Evolutionary conservation across 768 basidiomycete genomes (phyloP).

Genomic region (Rhodotorula taiwanensis): DNA sequence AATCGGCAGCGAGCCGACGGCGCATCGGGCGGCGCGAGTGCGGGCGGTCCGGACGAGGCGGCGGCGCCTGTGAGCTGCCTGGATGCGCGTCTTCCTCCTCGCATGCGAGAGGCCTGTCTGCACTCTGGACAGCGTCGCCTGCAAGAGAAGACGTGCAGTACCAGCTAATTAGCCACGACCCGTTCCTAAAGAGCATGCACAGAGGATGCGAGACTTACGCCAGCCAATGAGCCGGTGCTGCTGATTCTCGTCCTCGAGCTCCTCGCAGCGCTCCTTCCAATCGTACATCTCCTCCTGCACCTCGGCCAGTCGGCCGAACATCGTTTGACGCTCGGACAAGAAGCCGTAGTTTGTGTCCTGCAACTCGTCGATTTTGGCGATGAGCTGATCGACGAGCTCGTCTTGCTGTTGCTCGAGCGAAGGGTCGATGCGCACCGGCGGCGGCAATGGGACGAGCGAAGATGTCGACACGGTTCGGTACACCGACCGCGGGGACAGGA

Average conservation of each 20-base stretch:
- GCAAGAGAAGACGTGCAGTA: too few relatives aligned
- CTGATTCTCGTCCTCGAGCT: conserved; percentile 12
- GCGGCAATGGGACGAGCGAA: conserved; percentile 4
- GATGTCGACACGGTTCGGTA: conserved; percentile 3
- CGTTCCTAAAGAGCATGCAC: too few relatives aligned
- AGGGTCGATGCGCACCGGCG: conserved; percentile 1
- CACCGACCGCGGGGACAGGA: neutral
- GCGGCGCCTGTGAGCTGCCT: too few relatives aligned
- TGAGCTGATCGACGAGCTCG: conserved; percentile 31
- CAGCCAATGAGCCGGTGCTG: conserved; percentile 6
- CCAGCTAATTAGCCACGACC: too few relatives aligned
- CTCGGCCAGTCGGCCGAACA: conserved; percentile 22
- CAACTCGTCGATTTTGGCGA: conserved; percentile 38
- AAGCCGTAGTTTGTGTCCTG: conserved; percentile 33
- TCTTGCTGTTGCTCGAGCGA: conserved; percentile 20
- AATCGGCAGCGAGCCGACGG: too few relatives aligned
- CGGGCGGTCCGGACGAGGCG: too few relatives aligned
- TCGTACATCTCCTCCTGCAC: conserved; percentile 19
- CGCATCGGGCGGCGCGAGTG: too few relatives aligned
- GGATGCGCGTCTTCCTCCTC: too few relatives aligned
- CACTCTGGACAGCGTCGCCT: too few relatives aligned
- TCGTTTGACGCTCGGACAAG: conserved; percentile 18
- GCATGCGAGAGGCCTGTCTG: too few relatives aligned
- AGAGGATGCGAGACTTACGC: conserved; percentile 21
- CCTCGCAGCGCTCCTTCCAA: conserved; percentile 30